A percentile compares a stretch with the other conserved stretches of the same genome.
Conservation (phyloP, 768 basidiomycete species). For the Pleurotus platypus region DNA sequence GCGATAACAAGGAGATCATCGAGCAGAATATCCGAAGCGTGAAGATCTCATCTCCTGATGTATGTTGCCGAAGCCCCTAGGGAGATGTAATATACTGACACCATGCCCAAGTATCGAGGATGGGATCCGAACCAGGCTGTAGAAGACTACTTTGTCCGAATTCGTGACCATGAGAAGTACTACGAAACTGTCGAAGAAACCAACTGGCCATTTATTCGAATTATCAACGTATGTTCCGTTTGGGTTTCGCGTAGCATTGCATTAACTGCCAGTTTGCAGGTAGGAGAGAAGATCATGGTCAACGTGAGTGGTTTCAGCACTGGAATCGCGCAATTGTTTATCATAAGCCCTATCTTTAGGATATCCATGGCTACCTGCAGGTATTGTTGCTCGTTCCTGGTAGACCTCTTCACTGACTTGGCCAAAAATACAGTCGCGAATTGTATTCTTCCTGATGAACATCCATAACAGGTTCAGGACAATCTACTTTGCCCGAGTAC, state of each 20-base stretch:
- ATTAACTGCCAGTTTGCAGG: conserved; percentile 34
- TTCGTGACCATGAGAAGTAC: conserved; percentile 77
- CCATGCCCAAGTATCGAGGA: conserved; percentile 64
- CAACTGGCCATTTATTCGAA: conserved; percentile 91
- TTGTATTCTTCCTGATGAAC: conserved; percentile 99
- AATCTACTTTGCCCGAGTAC: conserved; percentile 93
- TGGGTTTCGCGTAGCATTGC: conserved; percentile 11
- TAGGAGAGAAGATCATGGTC: conserved; percentile 94
- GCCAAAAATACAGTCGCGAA: conserved; percentile 61
- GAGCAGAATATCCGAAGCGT: conserved; percentile 93
- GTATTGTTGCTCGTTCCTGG: conserved; percentile 28
- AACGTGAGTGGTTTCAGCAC: conserved; percentile 52
- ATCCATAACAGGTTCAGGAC: conserved; percentile 92
- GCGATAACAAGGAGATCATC: conserved; percentile 90
- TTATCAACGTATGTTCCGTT: conserved; percentile 67
- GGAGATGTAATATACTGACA: conserved; percentile 11
- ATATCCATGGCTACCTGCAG: conserved; percentile 87
- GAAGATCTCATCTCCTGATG: conserved; percentile 98
- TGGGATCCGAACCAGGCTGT: conserved; percentile 95
- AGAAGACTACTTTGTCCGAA: conserved; percentile 88
- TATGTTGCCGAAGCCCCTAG: conserved; percentile 33
- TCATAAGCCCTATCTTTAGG: conserved; percentile 30
- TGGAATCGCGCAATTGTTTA: no score
- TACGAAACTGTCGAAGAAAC: conserved; percentile 93
- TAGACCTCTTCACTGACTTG: conserved; percentile 6